Percentiles rank a stretch among this genome's conserved stretches.
These are phyloP conservation scores for Monascus ruber DNA, from an alignment of 2,329 filamentous ascomycete species.

Conservation along the genomic window DNA sequence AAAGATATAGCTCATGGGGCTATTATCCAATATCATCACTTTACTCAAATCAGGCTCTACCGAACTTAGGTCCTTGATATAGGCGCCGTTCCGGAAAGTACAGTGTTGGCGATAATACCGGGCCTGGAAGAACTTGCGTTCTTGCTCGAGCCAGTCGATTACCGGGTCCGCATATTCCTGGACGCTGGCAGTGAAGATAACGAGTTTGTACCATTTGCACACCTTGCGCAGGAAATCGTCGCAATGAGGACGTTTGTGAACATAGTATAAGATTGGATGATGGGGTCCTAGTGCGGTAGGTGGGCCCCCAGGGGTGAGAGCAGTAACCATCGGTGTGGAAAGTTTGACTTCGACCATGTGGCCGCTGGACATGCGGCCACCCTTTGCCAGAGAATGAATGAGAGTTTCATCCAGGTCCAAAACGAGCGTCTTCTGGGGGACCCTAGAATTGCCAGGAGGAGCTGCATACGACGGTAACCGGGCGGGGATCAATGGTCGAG, in stretches of 20 bases:
- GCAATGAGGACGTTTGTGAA: constrained; percentile 93
- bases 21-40: constrained; percentile 98
- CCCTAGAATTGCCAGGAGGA: constrained; percentile 28
- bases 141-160: constrained; percentile 95
- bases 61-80: constrained; percentile 93
- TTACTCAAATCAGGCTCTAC: constrained; percentile 95
- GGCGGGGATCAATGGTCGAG: constrained; percentile 76
- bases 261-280: constrained; percentile 95
- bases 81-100: constrained; percentile 87
- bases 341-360: constrained; percentile 98
- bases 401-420: constrained; percentile 93
- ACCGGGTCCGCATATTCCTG: constrained; percentile 98
- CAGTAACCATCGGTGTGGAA: constrained; percentile 28
- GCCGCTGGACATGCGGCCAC: constrained; percentile 85
- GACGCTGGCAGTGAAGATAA: constrained; percentile 92
- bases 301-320: constrained; percentile 39
- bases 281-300: constrained; percentile 63
- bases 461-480: constrained; percentile 77
- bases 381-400: constrained; percentile 96
- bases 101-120: constrained; percentile 96
- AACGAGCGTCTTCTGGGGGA: constrained; percentile 82
- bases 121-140: constrained; percentile 89
- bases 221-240: constrained; percentile 93
- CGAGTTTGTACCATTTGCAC: constrained; percentile 95
- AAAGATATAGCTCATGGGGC: constrained; percentile 95